phyloP scores from a whole-genome alignment of 805 yeast genomes.

The Saccharomycopsis schoenii region DNA sequence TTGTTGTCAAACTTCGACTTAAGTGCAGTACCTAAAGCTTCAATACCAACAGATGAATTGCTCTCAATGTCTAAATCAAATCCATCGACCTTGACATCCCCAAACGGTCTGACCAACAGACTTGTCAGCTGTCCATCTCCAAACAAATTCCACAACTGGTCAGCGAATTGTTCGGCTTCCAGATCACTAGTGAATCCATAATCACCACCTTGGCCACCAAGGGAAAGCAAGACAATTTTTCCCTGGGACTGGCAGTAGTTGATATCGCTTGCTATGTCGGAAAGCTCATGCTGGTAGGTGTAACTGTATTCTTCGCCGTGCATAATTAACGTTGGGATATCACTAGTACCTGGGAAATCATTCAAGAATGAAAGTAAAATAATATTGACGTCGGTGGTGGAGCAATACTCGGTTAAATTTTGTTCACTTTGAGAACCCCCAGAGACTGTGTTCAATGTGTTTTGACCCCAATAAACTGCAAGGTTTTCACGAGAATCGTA shows the following conservation, averaged over 20 bases:
- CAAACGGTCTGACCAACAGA: conserved; percentile 33
- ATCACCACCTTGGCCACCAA: conserved; percentile 52
- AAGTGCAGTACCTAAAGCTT: conserved; percentile 44
- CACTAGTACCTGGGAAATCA: conserved; percentile 38
- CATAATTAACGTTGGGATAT: conserved; percentile 34
- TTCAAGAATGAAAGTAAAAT: conserved; percentile 62
- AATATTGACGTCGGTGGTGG: conserved; percentile 58
- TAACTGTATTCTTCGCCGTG: conserved; percentile 24
- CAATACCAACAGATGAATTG: conserved; percentile 51
- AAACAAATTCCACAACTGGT: conserved; percentile 42
- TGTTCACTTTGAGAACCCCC: conserved; percentile 32
- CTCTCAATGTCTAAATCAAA: conserved; percentile 87
- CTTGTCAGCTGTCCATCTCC: conserved; percentile 31
- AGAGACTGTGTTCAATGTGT: conserved; percentile 45
- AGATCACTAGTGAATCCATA: conserved; percentile 44
- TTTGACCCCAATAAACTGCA: conserved; percentile 87
- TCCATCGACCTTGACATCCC: conserved; percentile 57
- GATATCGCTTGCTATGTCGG: conserved; percentile 44
- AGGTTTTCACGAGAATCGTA: conserved; percentile 42
- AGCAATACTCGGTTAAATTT: conserved; percentile 51
- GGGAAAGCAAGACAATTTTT: conserved; percentile 45
- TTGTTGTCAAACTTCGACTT: conserved; percentile 38
- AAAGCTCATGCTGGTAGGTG: conserved; percentile 7
- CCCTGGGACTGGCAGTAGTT: conserved; percentile 51
- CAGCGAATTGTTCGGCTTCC: conserved; percentile 45